Conservation (phyloP, 352 stramenopile species). For the Globisporangium megalacanthum region DNA sequence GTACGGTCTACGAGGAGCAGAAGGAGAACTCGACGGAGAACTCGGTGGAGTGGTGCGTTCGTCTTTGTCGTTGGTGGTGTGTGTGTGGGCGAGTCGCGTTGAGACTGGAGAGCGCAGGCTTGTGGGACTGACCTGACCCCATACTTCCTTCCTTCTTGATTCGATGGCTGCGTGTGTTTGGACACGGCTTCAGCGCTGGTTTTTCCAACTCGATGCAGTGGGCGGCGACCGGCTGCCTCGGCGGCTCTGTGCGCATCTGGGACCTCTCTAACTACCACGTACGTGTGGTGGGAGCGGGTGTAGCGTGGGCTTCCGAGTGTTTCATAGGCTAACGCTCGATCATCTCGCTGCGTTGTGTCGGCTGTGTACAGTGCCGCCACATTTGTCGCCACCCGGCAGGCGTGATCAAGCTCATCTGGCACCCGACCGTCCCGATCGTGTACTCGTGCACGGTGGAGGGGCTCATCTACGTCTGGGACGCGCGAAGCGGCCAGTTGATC, state of each 20-base stretch:
- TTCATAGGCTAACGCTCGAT: background rate
- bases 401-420: slow-evolving; percentile 91
- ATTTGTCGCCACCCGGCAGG: slow-evolving; percentile 81
- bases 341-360: background rate
- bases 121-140: too few relatives aligned
- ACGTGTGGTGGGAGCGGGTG: background rate
- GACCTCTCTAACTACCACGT: slow-evolving; percentile 88
- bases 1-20: slow-evolving; percentile 44
- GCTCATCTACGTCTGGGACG: slow-evolving; percentile 89
- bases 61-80: background rate
- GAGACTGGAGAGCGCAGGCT: too few relatives aligned
- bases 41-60: slow-evolving; percentile 79
- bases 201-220: slow-evolving; percentile 94
- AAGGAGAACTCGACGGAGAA: slow-evolving; percentile 50
- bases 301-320: background rate
- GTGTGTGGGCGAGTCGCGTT: too few relatives aligned
- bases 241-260: slow-evolving; percentile 95
- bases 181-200: slow-evolving; percentile 57
- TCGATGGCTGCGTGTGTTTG: background rate
- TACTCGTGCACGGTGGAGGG: slow-evolving; percentile 88
- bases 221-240: slow-evolving; percentile 93
- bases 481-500: slow-evolving; percentile 74
- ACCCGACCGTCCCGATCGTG: slow-evolving; percentile 74
- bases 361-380: slow-evolving; percentile 64
- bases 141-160: background rate